Evolutionary conservation across 2,329 filamentous ascomycete genomes (phyloP).

Genomic region (Cercospora sesami): DNA sequence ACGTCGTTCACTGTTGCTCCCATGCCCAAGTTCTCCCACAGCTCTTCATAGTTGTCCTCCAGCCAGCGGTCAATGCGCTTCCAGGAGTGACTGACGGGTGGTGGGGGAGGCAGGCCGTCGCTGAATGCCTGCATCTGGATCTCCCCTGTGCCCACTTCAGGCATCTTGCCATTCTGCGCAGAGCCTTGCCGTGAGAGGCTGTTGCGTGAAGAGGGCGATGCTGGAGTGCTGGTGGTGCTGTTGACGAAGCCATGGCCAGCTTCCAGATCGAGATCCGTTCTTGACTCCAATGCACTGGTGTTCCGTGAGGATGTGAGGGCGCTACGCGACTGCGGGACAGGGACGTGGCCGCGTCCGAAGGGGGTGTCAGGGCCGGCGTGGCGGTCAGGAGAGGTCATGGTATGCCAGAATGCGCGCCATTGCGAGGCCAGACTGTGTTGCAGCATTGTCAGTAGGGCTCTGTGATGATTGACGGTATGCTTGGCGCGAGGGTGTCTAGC

Average conservation of each 20-base stretch:
- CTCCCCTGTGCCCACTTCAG: slow-evolving; percentile 72
- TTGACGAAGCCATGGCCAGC: slow-evolving; percentile 62
- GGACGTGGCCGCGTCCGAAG: slow-evolving; percentile 84
- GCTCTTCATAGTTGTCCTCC: slow-evolving; percentile 91
- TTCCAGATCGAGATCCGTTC: slow-evolving; percentile 71
- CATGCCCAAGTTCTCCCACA: slow-evolving; percentile 90
- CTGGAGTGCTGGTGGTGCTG: slow-evolving; percentile 68
- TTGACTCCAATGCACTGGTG: slow-evolving; percentile 81
- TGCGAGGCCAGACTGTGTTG: slow-evolving; percentile 58
- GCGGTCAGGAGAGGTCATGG: slow-evolving; percentile 71
- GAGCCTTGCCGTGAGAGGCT: slow-evolving; percentile 59
- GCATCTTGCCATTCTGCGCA: slow-evolving; percentile 56
- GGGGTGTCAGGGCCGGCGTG: slow-evolving; percentile 91
- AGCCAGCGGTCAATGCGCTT: slow-evolving; percentile 90
- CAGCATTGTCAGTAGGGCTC: slow-evolving; percentile 13
- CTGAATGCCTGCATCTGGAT: slow-evolving; percentile 97
- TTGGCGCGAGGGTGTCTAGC: slow-evolving; percentile 1
- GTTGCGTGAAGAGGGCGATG: slow-evolving; percentile 79
- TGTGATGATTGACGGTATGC: not conserved
- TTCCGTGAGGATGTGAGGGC: slow-evolving; percentile 78
- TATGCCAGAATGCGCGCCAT: slow-evolving; percentile 94
- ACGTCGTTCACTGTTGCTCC: slow-evolving; percentile 91
- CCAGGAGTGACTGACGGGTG: slow-evolving; percentile 88
- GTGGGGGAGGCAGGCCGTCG: slow-evolving; percentile 85
- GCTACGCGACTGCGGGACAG: slow-evolving; percentile 76